Conservation (phyloP, 2,329 filamentous ascomycete genomes). For the Metarhizium robertsii region DNA sequence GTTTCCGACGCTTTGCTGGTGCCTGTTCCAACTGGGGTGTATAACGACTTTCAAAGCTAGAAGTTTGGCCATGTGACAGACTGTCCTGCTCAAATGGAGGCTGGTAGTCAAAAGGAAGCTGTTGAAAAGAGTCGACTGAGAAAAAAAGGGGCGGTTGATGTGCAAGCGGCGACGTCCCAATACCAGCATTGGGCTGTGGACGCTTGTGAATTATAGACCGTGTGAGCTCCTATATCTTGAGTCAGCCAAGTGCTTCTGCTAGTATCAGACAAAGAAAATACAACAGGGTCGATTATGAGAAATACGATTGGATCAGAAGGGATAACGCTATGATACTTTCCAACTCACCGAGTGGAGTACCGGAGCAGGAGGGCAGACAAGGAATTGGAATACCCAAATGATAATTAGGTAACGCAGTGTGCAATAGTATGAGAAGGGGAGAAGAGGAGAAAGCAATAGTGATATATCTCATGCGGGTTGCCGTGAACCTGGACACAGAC, state of each 20-base stretch:
- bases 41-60: conserved; percentile 21
- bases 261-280: background rate
- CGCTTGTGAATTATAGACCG: conserved; percentile 19
- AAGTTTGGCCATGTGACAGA: conserved; percentile 21
- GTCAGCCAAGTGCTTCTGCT: conserved; percentile 23
- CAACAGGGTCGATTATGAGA: background rate
- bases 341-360: conserved; percentile 6
- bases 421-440: conserved; percentile 11
- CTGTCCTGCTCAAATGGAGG: conserved; percentile 18
- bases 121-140: conserved; percentile 6
- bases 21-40: conserved; percentile 13
- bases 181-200: conserved; percentile 16
- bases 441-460: conserved; percentile 24
- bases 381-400: conserved; percentile 10
- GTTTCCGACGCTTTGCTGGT: conserved; percentile 22
- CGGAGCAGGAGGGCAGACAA: conserved; percentile 14
- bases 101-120: conserved; percentile 13
- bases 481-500: conserved; percentile 24
- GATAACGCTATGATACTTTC: background rate
- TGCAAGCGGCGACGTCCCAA: conserved; percentile 12
- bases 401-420: conserved; percentile 2
- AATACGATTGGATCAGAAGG: background rate
- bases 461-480: conserved; percentile 37
- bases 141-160: conserved; percentile 12
- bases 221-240: conserved; percentile 22